Evolutionary conservation across 177 flowering plant species (phyloP), one percentile per base, ranked within the genome.

Genomic region (Tripterygium wilfordii): DNA sequence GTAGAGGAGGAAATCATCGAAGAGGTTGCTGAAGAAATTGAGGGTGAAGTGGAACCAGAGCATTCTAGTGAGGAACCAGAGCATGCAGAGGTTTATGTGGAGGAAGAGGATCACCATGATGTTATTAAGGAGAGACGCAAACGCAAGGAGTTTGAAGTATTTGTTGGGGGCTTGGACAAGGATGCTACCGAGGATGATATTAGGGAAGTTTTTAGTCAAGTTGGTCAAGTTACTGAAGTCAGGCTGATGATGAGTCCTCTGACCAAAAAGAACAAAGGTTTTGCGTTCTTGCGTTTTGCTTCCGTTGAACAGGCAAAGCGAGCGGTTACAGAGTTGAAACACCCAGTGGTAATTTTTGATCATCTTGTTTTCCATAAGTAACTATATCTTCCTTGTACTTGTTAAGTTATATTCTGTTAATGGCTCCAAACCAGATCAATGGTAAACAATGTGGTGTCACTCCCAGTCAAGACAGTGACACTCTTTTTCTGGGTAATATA

Each of bases 131-230:
- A 88, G 68, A 72, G 88, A 55, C 85, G 88, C 29, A 88, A 85
- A 61, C 58, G 88, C 10, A 85, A 85, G 61, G 91, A 83, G 61
- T 85, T 74, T 76, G 95, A 85, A 62, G 71, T 88, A 22, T 85
- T 88, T 81, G 86, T 88, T 63, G 96, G 96, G 9, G 96, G 96
- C 25, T 63, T 88, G 65, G 91, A 83, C 67, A 88, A 85, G 64
- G 87, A 85, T 67, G 95, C 81, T 25, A 70, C 87, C 52, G 96
- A 85, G 56, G 74, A 58, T 33, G 96, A 88, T 70, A 80, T 88
- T 13, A 75, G 50, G 66, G 70, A 85, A 66, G 87, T 75, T 10
- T 88, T 88, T 38, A 50, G 76, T 61, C 63, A 45, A 58, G 84
- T 83, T 45, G 96, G 96, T 21, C 88, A 77, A 49, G 68, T 88